Evolutionary conservation across 2,329 filamentous ascomycete genomes (phyloP).

Genomic region (Escovopsis weberi): DNA sequence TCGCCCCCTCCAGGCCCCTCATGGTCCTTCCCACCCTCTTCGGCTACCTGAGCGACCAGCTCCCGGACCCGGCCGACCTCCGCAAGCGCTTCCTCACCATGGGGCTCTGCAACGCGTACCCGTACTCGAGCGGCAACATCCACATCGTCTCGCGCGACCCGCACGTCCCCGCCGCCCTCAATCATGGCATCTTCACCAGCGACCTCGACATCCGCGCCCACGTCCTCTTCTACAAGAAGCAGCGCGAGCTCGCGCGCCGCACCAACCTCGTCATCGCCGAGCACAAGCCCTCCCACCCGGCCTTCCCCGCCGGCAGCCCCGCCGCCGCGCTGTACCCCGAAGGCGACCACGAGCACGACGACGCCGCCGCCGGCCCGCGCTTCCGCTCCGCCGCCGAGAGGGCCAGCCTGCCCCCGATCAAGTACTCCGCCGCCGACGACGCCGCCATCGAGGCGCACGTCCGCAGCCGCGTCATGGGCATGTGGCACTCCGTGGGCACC

Average conservation of each 20-base stretch:
- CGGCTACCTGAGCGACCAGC: constrained; percentile 12
- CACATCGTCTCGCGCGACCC: constrained; percentile 37
- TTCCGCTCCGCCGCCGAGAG: constrained; percentile 15
- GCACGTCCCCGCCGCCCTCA: constrained; percentile 35
- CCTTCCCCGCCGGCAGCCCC: constrained; percentile 25
- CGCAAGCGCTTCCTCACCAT: constrained; percentile 29
- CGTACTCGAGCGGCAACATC: constrained; percentile 44
- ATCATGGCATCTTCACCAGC: constrained; percentile 33
- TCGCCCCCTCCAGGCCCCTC: constrained; percentile 28
- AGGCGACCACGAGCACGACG: constrained; percentile 9
- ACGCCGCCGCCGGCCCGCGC: constrained; percentile 7
- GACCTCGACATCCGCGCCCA: constrained; percentile 41
- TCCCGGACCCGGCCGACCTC: neutral
- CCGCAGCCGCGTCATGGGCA: constrained; percentile 22
- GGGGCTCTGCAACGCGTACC: constrained; percentile 41
- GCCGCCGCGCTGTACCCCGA: constrained; percentile 12
- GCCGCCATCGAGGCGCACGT: constrained; percentile 29
- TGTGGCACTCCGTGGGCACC: constrained; percentile 29
- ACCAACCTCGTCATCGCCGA: constrained; percentile 36
- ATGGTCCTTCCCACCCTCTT: constrained; percentile 24
- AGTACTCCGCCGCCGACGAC: constrained; percentile 34
- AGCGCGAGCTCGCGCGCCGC: constrained; percentile 43
- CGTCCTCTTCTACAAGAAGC: constrained; percentile 49
- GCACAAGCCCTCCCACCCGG: constrained; percentile 24
- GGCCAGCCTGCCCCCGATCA: constrained; percentile 16